Evolutionary conservation across 768 basidiomycete genomes (phyloP), one percentile per base, ranked within the genome.

Genomic region (Lyophyllum semitale): DNA sequence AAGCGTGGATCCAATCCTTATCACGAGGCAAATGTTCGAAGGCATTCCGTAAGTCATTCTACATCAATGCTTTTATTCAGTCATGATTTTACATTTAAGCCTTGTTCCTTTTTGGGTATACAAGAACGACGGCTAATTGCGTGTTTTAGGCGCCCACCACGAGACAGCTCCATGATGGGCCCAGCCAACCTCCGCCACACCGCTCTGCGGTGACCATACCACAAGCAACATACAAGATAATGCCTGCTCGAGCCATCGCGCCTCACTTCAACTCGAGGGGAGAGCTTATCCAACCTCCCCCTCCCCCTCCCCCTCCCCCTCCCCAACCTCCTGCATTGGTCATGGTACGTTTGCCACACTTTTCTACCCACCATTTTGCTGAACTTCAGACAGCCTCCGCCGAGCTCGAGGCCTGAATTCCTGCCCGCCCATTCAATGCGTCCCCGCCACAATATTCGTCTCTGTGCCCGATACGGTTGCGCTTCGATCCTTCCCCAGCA

Each of bases 261-360:
- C 57, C 63, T 27, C 61, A 65, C 32, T 65, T 65, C 23, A 65
- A 61, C 40, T 25, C 61, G 18, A 55, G 45, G 47, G 61, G 61
- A 26, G 57, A 63, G 26, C 53, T 63, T 23, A 51, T 64, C 9
- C 27, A 42, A 8, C 48, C 45, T 4, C 9, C 20, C n/a, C 38
- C 32, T 8, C 20, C 50, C 0, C 29, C 32, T 35, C 12, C 33
- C 17, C 33, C 33, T 35, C 12, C n/a, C n/a, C n/a, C n/a, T n/a
- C n/a, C n/a, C n/a, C n/a, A n/a, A n/a, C n/a, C n/a, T n/a, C n/a
- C n/a, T n/a, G n/a, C n/a, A n/a, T n/a, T n/a, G 23, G 29, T 20
- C 30, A 32, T 23, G n/a, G 54, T 55, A 30, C 29, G 58, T 35
- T 0, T 30, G 13, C 27, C 15, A 33, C 30, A 41, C 7, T 35